phyloP scores from a whole-genome alignment of 129 eudicot species.

The Flaveria sonorensis region DNA sequence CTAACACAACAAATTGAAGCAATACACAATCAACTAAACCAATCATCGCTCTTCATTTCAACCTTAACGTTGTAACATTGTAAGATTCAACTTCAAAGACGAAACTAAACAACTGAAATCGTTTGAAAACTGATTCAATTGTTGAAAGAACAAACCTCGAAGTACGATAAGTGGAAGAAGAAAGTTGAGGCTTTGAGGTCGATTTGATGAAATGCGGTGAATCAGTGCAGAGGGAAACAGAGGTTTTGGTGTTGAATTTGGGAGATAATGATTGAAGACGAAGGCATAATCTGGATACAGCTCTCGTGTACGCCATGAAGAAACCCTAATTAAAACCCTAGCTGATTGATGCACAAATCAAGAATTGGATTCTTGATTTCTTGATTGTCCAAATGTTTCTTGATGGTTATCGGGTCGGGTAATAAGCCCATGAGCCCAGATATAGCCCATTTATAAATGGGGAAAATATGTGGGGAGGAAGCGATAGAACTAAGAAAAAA shows the following conservation, averaged over 20 bases:
- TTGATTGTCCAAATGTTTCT: neutral
- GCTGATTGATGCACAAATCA: neutral
- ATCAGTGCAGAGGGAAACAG: constrained; percentile 12
- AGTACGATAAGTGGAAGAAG: constrained; percentile 30
- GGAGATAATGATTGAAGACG: constrained; percentile 37
- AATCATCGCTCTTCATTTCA: neutral
- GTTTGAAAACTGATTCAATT: neutral
- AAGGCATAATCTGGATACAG: constrained; percentile 40
- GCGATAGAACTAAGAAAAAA: too few relatives aligned
- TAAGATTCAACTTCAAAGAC: neutral
- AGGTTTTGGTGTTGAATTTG: constrained; percentile 34
- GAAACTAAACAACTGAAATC: neutral
- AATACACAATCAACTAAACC: neutral
- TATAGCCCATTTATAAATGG: neutral
- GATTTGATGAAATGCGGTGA: constrained; percentile 32
- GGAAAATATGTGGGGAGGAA: too few relatives aligned
- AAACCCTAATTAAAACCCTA: constrained; percentile 35
- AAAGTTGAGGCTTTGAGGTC: constrained; percentile 31
- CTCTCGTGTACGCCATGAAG: constrained; percentile 40
- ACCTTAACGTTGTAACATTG: neutral
- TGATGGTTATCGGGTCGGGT: constrained; percentile 28
- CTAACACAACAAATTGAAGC: constrained; percentile 25
- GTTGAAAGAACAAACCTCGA: constrained; percentile 45
- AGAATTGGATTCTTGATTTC: neutral
- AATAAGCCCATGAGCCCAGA: constrained; percentile 3